Evolutionary conservation across 495 filamentous ascomycete species (phyloP).

Genomic region (Hyaloscypha bicolor): DNA sequence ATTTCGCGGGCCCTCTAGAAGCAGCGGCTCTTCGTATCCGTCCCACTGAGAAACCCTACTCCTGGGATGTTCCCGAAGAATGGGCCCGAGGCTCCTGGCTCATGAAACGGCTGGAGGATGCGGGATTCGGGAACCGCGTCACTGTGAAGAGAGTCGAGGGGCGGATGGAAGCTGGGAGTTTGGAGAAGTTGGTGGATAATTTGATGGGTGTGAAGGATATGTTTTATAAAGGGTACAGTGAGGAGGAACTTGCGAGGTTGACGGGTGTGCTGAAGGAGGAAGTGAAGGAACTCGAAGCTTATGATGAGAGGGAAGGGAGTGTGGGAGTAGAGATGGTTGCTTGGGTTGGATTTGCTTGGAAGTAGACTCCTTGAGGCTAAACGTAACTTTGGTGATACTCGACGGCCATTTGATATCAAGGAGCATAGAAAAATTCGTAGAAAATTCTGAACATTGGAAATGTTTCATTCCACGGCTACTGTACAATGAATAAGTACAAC

Average conservation of each 20-base stretch:
- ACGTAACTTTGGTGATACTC: too few species aligned
- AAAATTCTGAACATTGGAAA: background rate
- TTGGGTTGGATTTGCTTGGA: constrained; percentile 27
- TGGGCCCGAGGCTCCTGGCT: constrained; percentile 5
- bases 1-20: constrained; percentile 11
- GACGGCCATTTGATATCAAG: too few species aligned
- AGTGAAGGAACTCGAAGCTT: constrained; percentile 16
- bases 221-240: constrained; percentile 26
- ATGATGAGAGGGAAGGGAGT: constrained; percentile 10
- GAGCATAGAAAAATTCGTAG: too few species aligned
- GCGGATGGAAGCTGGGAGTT: constrained; percentile 10
- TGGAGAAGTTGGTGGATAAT: constrained; percentile 28
- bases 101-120: constrained; percentile 18
- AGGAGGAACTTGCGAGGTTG: constrained; percentile 24
- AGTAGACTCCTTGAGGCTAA: constrained; percentile 4
- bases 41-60: constrained; percentile 11
- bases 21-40: constrained; percentile 6
- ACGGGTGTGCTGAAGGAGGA: constrained; percentile 15
- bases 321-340: constrained; percentile 27
- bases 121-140: constrained; percentile 21
- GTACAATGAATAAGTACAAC: background rate
- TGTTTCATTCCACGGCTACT: too few species aligned
- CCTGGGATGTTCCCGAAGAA: constrained; percentile 7
- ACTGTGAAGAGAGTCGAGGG: constrained; percentile 7
- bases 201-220: constrained; percentile 28